Conservation (phyloP, 306 rosid genomes). For the Potentilla sterilis region DNA sequence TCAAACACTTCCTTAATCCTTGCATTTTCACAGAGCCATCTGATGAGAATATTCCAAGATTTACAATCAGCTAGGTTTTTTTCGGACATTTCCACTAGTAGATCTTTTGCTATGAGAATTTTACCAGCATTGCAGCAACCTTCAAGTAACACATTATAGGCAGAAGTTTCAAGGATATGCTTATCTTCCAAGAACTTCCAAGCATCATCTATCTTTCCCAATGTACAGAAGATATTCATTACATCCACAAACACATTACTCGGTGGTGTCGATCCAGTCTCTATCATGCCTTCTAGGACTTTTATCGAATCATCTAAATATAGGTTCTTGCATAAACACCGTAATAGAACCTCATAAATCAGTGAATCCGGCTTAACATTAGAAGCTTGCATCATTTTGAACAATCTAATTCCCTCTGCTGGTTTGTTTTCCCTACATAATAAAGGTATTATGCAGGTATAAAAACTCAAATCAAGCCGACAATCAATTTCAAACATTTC, state of each 20-base stretch:
- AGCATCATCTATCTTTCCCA: conserved; percentile 72
- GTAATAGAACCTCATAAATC: conserved; percentile 46
- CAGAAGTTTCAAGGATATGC: conserved; percentile 48
- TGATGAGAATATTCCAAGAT: conserved; percentile 75
- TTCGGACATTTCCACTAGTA: conserved; percentile 57
- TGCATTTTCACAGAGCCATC: conserved; percentile 61
- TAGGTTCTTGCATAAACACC: conserved; percentile 61
- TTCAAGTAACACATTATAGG: conserved; percentile 70
- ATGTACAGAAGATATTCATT: conserved; percentile 48
- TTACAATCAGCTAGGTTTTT: conserved; percentile 48
- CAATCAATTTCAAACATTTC: conserved; percentile 43
- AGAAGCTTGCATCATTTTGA: conserved; percentile 64
- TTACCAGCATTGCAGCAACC: conserved; percentile 66
- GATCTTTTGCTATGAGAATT: conserved; percentile 38
- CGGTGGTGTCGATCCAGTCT: conserved; percentile 35
- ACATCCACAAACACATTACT: conserved; percentile 35
- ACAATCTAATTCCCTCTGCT: conserved; percentile 54
- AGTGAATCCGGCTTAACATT: conserved; percentile 43
- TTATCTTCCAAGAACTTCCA: conserved; percentile 57
- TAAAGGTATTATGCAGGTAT: conserved; percentile 54
- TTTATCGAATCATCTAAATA: conserved; percentile 43
- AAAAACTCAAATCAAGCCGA: conserved; percentile 59
- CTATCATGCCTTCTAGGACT: conserved; percentile 55
- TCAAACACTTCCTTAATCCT: conserved; percentile 46
- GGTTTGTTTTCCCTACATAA: conserved; percentile 61